phyloP scores from a whole-genome alignment of 768 basidiomycete species.

The Mycena filopes region DNA sequence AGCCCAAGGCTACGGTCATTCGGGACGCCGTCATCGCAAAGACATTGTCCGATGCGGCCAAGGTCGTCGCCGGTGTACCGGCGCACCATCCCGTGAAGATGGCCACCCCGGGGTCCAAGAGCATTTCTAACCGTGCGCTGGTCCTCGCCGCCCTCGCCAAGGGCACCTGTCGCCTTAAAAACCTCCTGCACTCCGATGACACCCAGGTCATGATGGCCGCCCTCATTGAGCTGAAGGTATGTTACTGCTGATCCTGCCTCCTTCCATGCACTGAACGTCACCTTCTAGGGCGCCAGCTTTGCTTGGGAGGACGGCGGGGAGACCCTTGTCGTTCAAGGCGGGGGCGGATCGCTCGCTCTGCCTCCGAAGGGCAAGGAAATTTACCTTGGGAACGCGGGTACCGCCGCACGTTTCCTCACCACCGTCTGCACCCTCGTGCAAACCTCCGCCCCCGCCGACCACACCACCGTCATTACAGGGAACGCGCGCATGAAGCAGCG shows the following conservation, averaged over 20 bases:
- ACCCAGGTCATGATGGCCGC: conserved; percentile 99
- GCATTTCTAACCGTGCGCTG: conserved; percentile 93
- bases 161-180: conserved; percentile 89
- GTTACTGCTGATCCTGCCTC: conserved; percentile 27
- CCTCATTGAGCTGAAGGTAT: conserved; percentile 84
- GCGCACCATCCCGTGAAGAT: conserved; percentile 69
- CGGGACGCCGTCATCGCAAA: conserved; percentile 83
- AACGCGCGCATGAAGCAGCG: conserved; percentile 99
- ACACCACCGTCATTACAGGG: conserved; percentile 88
- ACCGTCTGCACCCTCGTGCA: conserved; percentile 94
- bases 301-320: conserved; percentile 97
- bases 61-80: conserved; percentile 76
- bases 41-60: conserved; percentile 83
- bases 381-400: conserved; percentile 97
- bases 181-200: conserved; percentile 96
- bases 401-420: conserved; percentile 96
- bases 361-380: conserved; percentile 87
- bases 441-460: conserved; percentile 47
- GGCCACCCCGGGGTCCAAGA: conserved; percentile 96
- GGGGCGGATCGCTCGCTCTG: conserved; percentile 79
- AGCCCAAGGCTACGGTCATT: conserved; percentile 90
- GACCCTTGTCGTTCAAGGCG: conserved; percentile 92
- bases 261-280: not conserved
- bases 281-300: conserved; percentile 84
- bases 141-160: conserved; percentile 92